Conservation (phyloP, 441 rosid genomes). For the Populus hybrid region DNA sequence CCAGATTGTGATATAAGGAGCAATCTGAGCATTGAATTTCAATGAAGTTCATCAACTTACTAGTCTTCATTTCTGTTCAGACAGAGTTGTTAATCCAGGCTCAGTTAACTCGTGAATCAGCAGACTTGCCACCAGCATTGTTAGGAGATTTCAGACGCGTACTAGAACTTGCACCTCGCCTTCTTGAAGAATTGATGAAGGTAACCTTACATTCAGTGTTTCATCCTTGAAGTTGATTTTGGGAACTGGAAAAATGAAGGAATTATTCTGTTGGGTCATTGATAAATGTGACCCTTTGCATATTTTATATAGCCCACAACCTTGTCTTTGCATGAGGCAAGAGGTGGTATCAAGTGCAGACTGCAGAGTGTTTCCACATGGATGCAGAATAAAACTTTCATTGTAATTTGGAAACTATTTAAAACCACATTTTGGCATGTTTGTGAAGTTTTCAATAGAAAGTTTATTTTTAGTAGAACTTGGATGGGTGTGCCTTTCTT, state of each 20-base stretch:
- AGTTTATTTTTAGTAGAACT: background rate
- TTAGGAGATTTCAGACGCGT: conserved; percentile 83
- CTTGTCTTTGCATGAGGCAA: background rate
- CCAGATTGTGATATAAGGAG: conserved; percentile 11
- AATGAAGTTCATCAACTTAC: conserved; percentile 16
- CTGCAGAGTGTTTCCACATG: background rate
- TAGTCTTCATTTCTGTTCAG: conserved; percentile 39
- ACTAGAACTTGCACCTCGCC: conserved; percentile 94
- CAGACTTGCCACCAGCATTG: conserved; percentile 75
- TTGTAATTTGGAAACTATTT: conserved; percentile 7
- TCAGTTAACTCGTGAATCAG: conserved; percentile 80
- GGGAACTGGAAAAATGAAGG: conserved; percentile 6
- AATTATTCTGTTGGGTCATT: background rate
- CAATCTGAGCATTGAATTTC: conserved; percentile 7
- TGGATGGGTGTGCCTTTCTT: background rate
- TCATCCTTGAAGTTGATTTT: conserved; percentile 13
- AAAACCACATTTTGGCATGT: background rate
- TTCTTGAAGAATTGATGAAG: conserved; percentile 97
- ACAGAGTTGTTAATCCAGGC: conserved; percentile 98
- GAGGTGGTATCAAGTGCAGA: background rate
- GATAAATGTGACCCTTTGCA: background rate
- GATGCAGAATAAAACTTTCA: background rate
- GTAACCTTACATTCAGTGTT: conserved; percentile 28
- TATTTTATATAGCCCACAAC: background rate
- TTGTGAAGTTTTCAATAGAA: background rate